Evolutionary conservation across 2,329 filamentous ascomycete species (phyloP).

Genomic region (Microdochium trichocladiopsis): DNA sequence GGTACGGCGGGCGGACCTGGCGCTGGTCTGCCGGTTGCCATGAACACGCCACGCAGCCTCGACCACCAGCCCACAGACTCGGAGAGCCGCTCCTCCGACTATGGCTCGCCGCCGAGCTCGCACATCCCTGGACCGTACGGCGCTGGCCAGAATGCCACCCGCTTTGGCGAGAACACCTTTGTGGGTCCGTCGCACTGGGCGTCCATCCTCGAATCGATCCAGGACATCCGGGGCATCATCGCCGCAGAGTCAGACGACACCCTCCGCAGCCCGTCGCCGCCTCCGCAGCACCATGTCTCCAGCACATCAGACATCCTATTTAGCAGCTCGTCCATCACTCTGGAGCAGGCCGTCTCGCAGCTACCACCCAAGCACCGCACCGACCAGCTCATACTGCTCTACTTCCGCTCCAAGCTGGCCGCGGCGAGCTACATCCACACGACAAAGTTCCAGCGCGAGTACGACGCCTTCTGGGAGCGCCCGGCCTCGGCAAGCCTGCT

Average conservation of each 20-base stretch:
- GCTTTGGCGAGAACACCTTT: conserved; percentile 17
- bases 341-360: conserved; percentile 21
- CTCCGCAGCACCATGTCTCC: conserved; percentile 7
- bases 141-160: conserved; percentile 7
- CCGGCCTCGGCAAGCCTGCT: conserved; percentile 31
- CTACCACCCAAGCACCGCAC: conserved; percentile 20
- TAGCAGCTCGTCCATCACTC: conserved; percentile 16
- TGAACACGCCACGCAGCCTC: conserved; percentile 18
- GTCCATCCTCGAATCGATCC: conserved; percentile 26
- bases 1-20: background rate
- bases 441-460: conserved; percentile 38
- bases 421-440: conserved; percentile 26
- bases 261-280: conserved; percentile 15
- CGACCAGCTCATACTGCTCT: conserved; percentile 23
- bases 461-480: conserved; percentile 37
- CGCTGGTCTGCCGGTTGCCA: conserved; percentile 9
- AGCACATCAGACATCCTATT: conserved; percentile 13
- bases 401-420: conserved; percentile 23
- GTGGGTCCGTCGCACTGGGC: conserved; percentile 26
- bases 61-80: conserved; percentile 15
- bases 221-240: conserved; percentile 24
- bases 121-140: conserved; percentile 3
- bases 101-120: conserved; percentile 17
- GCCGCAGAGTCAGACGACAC: conserved; percentile 15
- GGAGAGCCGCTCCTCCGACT: conserved; percentile 17